Conservation (phyloP, 2,329 filamentous ascomycete species). For the Knufia fluminis region DNA sequence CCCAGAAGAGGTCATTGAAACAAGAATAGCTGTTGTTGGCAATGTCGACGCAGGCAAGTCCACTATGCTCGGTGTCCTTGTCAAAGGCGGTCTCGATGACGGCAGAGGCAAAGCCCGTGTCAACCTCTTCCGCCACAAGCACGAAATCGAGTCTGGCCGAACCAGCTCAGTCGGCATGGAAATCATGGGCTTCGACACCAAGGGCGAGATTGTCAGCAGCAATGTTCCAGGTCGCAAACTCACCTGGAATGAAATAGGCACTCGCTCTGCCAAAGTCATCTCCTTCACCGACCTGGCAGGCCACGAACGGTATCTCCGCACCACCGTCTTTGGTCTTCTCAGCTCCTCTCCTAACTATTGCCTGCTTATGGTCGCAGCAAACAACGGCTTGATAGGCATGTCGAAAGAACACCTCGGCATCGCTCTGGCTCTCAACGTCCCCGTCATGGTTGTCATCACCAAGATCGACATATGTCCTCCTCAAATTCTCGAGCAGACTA, state of each 20-base stretch:
- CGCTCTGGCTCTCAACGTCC: slow-evolving; percentile 86
- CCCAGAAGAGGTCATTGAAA: slow-evolving; percentile 86
- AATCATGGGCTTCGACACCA: slow-evolving; percentile 92
- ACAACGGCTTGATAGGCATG: slow-evolving; percentile 96
- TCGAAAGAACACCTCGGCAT: slow-evolving; percentile 96
- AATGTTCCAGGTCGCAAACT: slow-evolving; percentile 75
- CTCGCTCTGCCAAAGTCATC: slow-evolving; percentile 89
- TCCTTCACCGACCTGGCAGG: slow-evolving; percentile 92
- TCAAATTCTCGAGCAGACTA: slow-evolving; percentile 86
- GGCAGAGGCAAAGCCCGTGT: slow-evolving; percentile 87
- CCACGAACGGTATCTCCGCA: slow-evolving; percentile 89
- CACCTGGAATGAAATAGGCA: slow-evolving; percentile 96
- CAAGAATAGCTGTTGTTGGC: slow-evolving; percentile 88
- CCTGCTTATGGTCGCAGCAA: slow-evolving; percentile 94
- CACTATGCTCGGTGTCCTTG: slow-evolving; percentile 87
- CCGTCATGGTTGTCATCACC: slow-evolving; percentile 94
- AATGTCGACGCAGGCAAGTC: slow-evolving; percentile 98
- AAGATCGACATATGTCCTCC: slow-evolving; percentile 98
- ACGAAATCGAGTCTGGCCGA: slow-evolving; percentile 89
- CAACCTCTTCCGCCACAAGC: slow-evolving; percentile 94
- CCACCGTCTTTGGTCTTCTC: slow-evolving; percentile 89
- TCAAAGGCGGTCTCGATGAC: slow-evolving; percentile 92
- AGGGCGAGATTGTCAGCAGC: slow-evolving; percentile 71
- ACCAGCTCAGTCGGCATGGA: slow-evolving; percentile 98
- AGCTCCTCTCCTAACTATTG: slow-evolving; percentile 97